Evolutionary conservation across 768 basidiomycete genomes (phyloP).

Genomic region (Agaricus subrufescens): DNA sequence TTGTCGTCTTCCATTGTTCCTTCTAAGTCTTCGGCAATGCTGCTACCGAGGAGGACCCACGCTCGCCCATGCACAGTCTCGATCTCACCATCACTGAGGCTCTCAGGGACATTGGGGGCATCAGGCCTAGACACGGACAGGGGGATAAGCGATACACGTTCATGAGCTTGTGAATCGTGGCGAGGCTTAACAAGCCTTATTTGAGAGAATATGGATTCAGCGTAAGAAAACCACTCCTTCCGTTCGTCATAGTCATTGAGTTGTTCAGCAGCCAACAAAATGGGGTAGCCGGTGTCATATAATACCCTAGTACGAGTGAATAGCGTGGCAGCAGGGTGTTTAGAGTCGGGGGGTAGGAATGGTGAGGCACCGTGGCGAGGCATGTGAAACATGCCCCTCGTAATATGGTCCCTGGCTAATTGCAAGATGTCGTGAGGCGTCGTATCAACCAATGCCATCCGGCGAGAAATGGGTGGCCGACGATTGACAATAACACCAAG

Average conservation of each 20-base stretch:
- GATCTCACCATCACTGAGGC: conserved; percentile 18
- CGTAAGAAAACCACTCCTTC: conserved; percentile 55
- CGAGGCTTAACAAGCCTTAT: conserved; percentile 40
- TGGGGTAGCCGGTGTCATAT: conserved; percentile 55
- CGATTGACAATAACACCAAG: conserved; percentile 12
- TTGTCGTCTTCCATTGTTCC: conserved; percentile 41
- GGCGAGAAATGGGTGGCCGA: conserved; percentile 13
- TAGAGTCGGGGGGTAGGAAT: not conserved
- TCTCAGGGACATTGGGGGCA: not conserved
- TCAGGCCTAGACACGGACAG: not conserved
- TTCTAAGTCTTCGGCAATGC: conserved; percentile 52
- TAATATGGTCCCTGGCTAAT: conserved; percentile 66
- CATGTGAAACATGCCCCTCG: conserved; percentile 68
- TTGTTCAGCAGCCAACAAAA: conserved; percentile 56
- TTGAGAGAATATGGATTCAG: conserved; percentile 56
- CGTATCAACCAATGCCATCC: conserved; percentile 11
- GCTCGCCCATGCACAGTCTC: conserved; percentile 46
- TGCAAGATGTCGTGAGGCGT: conserved; percentile 7
- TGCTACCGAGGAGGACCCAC: conserved; percentile 53
- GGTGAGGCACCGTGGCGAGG: conserved; percentile 32
- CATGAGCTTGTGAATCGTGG: not conserved
- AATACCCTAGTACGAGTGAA: conserved; percentile 22
- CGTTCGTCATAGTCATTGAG: conserved; percentile 40
- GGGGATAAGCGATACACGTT: not conserved
- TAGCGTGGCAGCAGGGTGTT: conserved; percentile 7